Conservation (phyloP, 768 basidiomycete species). For the Xanthoconium stramineum region DNA sequence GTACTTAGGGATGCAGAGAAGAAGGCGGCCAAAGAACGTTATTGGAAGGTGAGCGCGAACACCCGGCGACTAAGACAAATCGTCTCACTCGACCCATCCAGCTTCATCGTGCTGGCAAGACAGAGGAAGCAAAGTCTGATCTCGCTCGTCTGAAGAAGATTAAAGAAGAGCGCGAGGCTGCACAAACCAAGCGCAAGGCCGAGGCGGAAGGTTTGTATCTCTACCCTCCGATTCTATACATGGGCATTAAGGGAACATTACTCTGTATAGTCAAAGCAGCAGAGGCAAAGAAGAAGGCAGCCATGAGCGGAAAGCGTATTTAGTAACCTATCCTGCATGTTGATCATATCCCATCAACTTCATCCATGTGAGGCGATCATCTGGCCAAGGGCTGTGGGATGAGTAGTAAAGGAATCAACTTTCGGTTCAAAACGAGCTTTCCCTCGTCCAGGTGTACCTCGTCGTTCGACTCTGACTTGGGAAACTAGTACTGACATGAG, state of each 20-base stretch:
- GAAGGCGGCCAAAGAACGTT: conserved; percentile 84
- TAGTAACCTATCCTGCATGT: conserved; percentile 32
- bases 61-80: background rate
- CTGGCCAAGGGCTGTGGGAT: too few relatives aligned
- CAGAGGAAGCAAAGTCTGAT: conserved; percentile 85
- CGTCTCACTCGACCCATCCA: conserved; percentile 23
- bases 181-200: conserved; percentile 83
- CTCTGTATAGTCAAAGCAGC: conserved; percentile 54
- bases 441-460: too few relatives aligned
- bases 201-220: conserved; percentile 71
- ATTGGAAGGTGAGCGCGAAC: conserved; percentile 66
- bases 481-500: too few relatives aligned
- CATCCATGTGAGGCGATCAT: too few relatives aligned
- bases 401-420: too few relatives aligned
- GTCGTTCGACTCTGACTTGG: too few relatives aligned
- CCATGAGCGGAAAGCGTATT: conserved; percentile 24
- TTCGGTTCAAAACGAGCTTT: too few relatives aligned
- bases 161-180: conserved; percentile 81
- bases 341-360: too few relatives aligned
- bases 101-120: conserved; percentile 82
- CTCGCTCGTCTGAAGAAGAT: conserved; percentile 85
- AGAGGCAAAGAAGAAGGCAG: conserved; percentile 56
- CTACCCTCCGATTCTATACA: background rate
- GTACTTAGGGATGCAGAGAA: conserved; percentile 79
- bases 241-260: background rate